Base-by-base conservation (phyloP, 371 early-diverging fungal genomes). In the Syncephalastrum contaminatum region DNA sequence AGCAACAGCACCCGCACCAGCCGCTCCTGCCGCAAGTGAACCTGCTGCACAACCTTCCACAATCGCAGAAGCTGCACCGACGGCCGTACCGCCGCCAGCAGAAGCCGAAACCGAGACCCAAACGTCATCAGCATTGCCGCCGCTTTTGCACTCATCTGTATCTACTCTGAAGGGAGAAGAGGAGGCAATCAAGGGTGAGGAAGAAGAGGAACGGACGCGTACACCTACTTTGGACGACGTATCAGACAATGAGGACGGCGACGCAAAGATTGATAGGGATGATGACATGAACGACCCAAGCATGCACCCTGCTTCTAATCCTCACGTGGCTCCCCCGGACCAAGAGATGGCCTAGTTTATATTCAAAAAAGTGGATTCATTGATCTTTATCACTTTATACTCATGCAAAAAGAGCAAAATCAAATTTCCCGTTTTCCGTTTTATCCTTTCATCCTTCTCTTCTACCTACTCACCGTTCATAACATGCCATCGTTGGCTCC, bases 141-240 rank as follows among this genome's bases (percentile, higher is more conserved):
- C 46, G 21, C 22, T 55, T n/a, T 8, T 55, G 16, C 36, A 48
- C n/a, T 19, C 55, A 40, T 19, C 44, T 42, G n/a, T 24, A 6
- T 6, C 22, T 4, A 7, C 19, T 14, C 10, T 19, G 1, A 44
- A 43, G 22, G 41, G 25, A 39, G 53, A 53, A 14, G 53, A 22
- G 4, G 39, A 24, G 3, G 54, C 21, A 10, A 48, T 51, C 30
- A 53, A 53, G 24, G 15, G 43, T 15, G 54, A 60, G 12, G 70
- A 70, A 14, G 70, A 66, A 13, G 72, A 77, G 18, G 62, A 62
- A 16, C 56, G 69, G 27, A 67, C 75, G 12, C 63, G 63, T 45
- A 75, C 79, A 42, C 79, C 79, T 13, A 75, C 72, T 47, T 48
- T 78, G 16, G 68, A 72, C 18, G 79, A 78, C 43, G 67, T 78